phyloP scores from a whole-genome alignment of 2,329 filamentous ascomycete genomes.

The Claviceps humidiphila region DNA sequence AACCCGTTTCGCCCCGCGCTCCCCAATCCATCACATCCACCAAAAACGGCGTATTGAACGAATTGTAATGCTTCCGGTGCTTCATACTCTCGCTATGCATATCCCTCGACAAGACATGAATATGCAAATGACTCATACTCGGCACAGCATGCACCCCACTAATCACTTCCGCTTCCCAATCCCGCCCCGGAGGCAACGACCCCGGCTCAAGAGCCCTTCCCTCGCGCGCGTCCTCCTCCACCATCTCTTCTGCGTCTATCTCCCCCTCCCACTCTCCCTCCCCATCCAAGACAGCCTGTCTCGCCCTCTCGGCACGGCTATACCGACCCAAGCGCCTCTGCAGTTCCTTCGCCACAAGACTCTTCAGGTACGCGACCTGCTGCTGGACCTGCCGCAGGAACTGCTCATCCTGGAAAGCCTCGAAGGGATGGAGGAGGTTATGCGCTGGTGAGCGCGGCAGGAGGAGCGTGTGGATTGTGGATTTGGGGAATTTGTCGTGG shows the following conservation, averaged over 20 bases:
- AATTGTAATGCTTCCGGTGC: slow-evolving; percentile 83
- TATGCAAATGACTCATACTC: slow-evolving; percentile 83
- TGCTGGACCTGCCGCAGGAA: slow-evolving; percentile 53
- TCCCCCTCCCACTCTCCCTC: slow-evolving; percentile 30
- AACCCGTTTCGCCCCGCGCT: slow-evolving; percentile 51
- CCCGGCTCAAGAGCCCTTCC: not conserved
- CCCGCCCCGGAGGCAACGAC: slow-evolving; percentile 26
- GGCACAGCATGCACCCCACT: slow-evolving; percentile 77
- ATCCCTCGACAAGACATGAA: slow-evolving; percentile 77
- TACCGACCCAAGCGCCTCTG: slow-evolving; percentile 50
- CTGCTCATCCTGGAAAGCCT: slow-evolving; percentile 54
- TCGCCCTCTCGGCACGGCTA: slow-evolving; percentile 49
- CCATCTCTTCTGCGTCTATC: not conserved
- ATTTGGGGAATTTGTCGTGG: slow-evolving; percentile 76
- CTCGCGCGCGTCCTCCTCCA: too few species aligned
- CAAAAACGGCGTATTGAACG: slow-evolving; percentile 77
- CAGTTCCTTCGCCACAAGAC: slow-evolving; percentile 61
- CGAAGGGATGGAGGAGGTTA: slow-evolving; percentile 57
- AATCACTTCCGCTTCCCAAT: slow-evolving; percentile 65
- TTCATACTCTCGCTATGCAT: slow-evolving; percentile 59
- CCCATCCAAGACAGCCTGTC: slow-evolving; percentile 54
- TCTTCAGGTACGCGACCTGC: slow-evolving; percentile 48
- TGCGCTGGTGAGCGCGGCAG: slow-evolving; percentile 57
- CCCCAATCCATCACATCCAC: slow-evolving; percentile 64
- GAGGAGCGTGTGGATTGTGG: slow-evolving; percentile 73